These are phyloP conservation scores for Nemania serpens DNA, from an alignment of 2,329 filamentous ascomycete species.

Conservation along the genomic window DNA sequence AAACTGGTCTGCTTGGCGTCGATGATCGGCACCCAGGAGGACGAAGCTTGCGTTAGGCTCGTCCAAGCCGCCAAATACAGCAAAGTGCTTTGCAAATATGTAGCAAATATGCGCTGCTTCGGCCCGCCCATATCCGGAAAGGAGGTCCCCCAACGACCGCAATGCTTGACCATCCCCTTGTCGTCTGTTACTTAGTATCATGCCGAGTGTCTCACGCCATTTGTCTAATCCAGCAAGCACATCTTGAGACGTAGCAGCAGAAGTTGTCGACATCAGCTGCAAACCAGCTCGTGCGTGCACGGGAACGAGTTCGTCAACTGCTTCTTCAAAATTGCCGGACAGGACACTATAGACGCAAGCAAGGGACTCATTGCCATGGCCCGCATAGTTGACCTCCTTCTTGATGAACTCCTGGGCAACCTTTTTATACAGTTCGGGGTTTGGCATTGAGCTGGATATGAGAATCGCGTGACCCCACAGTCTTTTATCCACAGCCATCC, in stretches of 20 bases:
- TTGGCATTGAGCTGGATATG: constrained; percentile 73
- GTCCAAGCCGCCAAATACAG: constrained; percentile 80
- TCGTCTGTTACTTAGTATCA: constrained; percentile 89
- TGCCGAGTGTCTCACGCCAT: constrained; percentile 87
- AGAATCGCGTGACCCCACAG: constrained; percentile 97
- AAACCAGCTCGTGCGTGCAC: constrained; percentile 89
- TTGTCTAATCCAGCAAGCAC: constrained; percentile 85
- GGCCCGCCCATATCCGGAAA: constrained; percentile 82
- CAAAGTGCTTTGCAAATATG: constrained; percentile 75
- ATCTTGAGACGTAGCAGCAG: constrained; percentile 67
- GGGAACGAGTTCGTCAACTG: constrained; percentile 92
- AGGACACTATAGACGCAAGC: constrained; percentile 93
- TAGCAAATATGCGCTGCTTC: constrained; percentile 96
- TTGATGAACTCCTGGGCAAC: constrained; percentile 95
- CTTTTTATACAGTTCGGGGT: constrained; percentile 84
- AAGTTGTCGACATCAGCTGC: constrained; percentile 82
- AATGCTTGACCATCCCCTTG: constrained; percentile 77
- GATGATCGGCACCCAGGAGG: constrained; percentile 83
- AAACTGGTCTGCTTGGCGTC: constrained; percentile 70
- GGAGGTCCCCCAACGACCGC: constrained; percentile 76
- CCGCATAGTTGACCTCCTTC: constrained; percentile 85
- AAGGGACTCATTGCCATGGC: constrained; percentile 81
- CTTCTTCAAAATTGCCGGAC: constrained; percentile 91
- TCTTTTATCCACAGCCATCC: constrained; percentile 89
- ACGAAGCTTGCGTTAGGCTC: constrained; percentile 80